Evolutionary conservation across 1,284 basidiomycete species (phyloP).

Genomic region (Hemileia vastatrix): DNA sequence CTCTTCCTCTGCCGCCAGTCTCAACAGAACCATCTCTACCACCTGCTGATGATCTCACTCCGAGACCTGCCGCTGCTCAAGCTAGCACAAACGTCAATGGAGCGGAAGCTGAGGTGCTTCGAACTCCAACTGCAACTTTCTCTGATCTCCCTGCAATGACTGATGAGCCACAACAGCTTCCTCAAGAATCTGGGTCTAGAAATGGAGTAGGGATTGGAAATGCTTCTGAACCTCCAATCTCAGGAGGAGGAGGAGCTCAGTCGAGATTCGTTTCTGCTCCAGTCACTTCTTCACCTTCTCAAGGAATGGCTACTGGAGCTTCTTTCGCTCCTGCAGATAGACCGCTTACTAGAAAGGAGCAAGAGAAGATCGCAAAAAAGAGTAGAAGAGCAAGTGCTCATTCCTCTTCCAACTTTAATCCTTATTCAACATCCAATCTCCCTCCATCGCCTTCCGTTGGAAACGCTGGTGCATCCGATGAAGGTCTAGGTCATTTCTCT

Average conservation of each 20-base stretch:
- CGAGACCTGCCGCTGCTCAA: neutral
- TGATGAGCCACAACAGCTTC: neutral
- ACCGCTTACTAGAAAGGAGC: constrained; percentile 30
- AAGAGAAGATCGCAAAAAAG: constrained; percentile 27
- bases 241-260: neutral
- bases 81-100: neutral
- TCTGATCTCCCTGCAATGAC: no score
- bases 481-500: neutral
- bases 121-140: constrained; percentile 1
- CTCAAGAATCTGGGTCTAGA: neutral
- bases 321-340: constrained; percentile 30
- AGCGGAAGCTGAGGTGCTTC: neutral
- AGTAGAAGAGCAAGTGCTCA: constrained; percentile 22
- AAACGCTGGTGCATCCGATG: neutral
- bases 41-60: neutral
- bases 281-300: neutral
- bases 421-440: neutral
- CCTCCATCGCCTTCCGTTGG: neutral
- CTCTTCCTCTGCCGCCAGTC: neutral
- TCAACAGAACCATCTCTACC: neutral
- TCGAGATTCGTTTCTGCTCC: neutral
- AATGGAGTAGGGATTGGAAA: neutral
- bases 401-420: neutral
- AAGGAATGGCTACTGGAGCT: constrained; percentile 11
- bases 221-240: neutral